phyloP scores from a whole-genome alignment of 1,139 yeast species.

The Lodderomyces pseudojiufengensis region DNA sequence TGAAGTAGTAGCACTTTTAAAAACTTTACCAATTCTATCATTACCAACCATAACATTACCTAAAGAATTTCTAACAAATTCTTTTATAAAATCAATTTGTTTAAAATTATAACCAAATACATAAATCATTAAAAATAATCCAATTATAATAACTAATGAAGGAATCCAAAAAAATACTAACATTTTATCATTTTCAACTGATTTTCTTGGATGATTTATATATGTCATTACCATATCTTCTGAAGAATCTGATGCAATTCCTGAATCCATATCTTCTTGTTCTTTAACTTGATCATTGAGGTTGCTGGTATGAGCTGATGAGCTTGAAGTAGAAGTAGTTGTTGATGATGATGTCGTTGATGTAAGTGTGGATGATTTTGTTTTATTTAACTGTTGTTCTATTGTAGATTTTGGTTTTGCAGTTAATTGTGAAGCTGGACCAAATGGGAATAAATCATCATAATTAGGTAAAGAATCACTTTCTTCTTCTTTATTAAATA shows the following conservation, averaged over 20 bases:
- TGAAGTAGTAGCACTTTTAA: conserved; percentile 19
- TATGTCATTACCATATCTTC: conserved; percentile 53
- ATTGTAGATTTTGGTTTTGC: conserved; percentile 34
- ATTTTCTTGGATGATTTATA: conserved; percentile 57
- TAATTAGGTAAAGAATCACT: conserved; percentile 63
- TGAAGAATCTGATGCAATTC: conserved; percentile 44
- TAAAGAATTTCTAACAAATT: conserved; percentile 46
- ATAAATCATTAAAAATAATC: conserved; percentile 48
- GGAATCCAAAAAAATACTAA: conserved; percentile 88
- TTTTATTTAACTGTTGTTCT: conserved; percentile 31
- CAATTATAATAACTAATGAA: conserved; percentile 49
- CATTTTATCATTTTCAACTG: conserved; percentile 80
- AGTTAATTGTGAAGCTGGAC: conserved; percentile 29
- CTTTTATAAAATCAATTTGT: conserved; percentile 41
- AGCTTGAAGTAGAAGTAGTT: conserved; percentile 8
- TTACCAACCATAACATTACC: conserved; percentile 58
- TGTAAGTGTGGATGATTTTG: background rate
- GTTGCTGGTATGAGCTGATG: background rate
- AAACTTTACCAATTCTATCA: conserved; percentile 60
- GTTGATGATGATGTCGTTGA: background rate
- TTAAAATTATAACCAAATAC: conserved; percentile 49
- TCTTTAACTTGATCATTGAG: background rate
- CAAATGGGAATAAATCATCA: conserved; percentile 78
- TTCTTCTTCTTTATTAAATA: conserved; percentile 37
- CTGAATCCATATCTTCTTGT: conserved; percentile 15